Conservation (phyloP, 768 basidiomycete genomes). For the Tulasnella sp. region DNA sequence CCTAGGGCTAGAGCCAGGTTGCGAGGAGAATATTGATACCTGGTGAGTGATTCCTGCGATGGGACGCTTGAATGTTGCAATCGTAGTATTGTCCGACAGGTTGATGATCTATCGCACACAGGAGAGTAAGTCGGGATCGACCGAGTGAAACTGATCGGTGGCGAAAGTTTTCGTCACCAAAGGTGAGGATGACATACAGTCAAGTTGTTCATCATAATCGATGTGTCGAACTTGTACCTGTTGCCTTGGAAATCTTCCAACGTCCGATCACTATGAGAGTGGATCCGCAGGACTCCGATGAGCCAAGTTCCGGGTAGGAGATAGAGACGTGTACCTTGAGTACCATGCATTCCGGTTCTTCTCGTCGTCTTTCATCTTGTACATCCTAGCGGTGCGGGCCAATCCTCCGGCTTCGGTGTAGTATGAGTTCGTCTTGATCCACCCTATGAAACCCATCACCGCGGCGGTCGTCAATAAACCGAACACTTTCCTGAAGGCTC, state of each 20-base stretch:
- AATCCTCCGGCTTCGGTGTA: neutral
- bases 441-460: neutral
- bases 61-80: neutral
- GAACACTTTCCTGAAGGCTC: neutral
- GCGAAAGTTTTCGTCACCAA: neutral
- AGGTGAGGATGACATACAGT: neutral
- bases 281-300: neutral
- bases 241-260: conserved; percentile 15
- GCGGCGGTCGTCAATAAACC: neutral
- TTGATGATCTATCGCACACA: neutral
- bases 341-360: neutral
- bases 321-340: neutral
- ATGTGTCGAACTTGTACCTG: conserved; percentile 14
- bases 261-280: neutral
- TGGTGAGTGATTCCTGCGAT: neutral
- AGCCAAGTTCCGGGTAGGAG: neutral
- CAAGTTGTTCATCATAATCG: neutral
- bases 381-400: neutral
- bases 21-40: neutral
- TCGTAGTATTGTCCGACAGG: neutral
- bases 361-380: neutral
- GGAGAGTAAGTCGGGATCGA: neutral
- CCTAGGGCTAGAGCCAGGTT: neutral
- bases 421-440: neutral
- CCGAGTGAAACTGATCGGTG: too few relatives aligned